A percentile compares a stretch with the other conserved stretches of the same genome.
Evolutionary conservation across 2,329 filamentous ascomycete genomes (phyloP).

Genomic region (Cordyceps tenuipes): DNA sequence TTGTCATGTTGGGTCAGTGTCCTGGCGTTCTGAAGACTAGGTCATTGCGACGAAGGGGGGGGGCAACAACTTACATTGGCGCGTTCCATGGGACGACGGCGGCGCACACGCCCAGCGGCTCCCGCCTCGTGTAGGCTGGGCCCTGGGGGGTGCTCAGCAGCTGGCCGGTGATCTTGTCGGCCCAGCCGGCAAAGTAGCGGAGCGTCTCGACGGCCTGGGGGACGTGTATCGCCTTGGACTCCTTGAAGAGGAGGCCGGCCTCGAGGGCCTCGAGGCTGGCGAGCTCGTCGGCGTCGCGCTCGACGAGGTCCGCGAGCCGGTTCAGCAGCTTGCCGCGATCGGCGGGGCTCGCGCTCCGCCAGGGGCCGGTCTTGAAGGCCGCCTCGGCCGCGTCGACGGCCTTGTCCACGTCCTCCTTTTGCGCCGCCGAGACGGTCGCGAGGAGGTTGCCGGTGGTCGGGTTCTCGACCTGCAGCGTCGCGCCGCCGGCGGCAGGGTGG

Average conservation of each 20-base stretch:
- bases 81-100: conserved; percentile 70
- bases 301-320: conserved; percentile 14
- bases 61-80: conserved; percentile 35
- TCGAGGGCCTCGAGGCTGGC: conserved; percentile 12
- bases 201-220: conserved; percentile 26
- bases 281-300: conserved; percentile 11
- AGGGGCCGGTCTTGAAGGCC: conserved; percentile 11
- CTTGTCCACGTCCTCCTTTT: conserved; percentile 12
- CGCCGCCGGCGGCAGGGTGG: conserved; percentile 10
- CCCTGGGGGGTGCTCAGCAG: conserved; percentile 54
- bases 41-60: too few species aligned
- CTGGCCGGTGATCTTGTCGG: conserved; percentile 62
- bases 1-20: too few species aligned
- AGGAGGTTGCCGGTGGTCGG: conserved; percentile 18
- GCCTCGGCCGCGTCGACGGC: conserved; percentile 13
- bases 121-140: conserved; percentile 58
- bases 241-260: neutral
- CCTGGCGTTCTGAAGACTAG: too few species aligned
- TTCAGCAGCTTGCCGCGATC: conserved; percentile 9
- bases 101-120: conserved; percentile 63
- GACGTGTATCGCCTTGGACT: conserved; percentile 14
- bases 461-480: conserved; percentile 12
- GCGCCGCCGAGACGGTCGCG: conserved; percentile 15
- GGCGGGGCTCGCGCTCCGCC: conserved; percentile 8
- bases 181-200: conserved; percentile 62